Percentiles rank a stretch among this genome's conserved stretches.
Evolutionary conservation across 768 basidiomycete genomes (phyloP).

Genomic region (Hysterangium stoloniferum): DNA sequence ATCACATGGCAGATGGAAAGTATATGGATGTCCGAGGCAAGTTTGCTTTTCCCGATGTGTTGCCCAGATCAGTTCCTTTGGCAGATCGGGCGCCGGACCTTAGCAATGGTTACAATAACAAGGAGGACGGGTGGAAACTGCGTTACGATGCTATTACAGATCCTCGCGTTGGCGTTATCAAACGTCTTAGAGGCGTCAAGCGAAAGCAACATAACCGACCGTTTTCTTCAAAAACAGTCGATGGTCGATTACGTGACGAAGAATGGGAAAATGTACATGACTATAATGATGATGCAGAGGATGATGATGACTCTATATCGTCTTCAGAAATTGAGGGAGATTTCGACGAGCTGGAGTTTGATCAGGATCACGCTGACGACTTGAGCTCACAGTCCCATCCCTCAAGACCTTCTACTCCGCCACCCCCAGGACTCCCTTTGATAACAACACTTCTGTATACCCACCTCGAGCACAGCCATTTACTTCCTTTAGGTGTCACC

Average conservation of each 20-base stretch:
- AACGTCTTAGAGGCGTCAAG: conserved; percentile 63
- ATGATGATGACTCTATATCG: conserved; percentile 31
- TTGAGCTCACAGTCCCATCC: conserved; percentile 16
- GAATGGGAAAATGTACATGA: conserved; percentile 38
- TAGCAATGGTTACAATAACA: not conserved
- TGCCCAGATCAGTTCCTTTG: conserved; percentile 2
- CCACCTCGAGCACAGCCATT: conserved; percentile 53
- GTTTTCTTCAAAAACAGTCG: conserved; percentile 29
- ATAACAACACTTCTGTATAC: conserved; percentile 63
- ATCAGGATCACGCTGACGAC: conserved; percentile 18
- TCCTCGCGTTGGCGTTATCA: conserved; percentile 61
- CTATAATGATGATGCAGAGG: conserved; percentile 25
- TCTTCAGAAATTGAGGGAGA: conserved; percentile 35
- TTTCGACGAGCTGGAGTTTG: conserved; percentile 21
- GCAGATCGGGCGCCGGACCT: not conserved
- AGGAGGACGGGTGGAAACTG: conserved; percentile 34
- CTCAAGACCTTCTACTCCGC: conserved; percentile 61
- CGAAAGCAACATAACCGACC: conserved; percentile 43
- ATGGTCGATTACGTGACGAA: conserved; percentile 39
- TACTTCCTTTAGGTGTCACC: conserved; percentile 56
- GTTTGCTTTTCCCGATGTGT: conserved; percentile 51
- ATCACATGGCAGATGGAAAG: conserved; percentile 62
- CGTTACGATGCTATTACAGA: conserved; percentile 60
- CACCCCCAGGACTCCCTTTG: conserved; percentile 60
- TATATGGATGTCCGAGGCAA: conserved; percentile 56